Evolutionary conservation across 352 stramenopile species (phyloP).

Genomic region (Phytophthora megakarya): DNA sequence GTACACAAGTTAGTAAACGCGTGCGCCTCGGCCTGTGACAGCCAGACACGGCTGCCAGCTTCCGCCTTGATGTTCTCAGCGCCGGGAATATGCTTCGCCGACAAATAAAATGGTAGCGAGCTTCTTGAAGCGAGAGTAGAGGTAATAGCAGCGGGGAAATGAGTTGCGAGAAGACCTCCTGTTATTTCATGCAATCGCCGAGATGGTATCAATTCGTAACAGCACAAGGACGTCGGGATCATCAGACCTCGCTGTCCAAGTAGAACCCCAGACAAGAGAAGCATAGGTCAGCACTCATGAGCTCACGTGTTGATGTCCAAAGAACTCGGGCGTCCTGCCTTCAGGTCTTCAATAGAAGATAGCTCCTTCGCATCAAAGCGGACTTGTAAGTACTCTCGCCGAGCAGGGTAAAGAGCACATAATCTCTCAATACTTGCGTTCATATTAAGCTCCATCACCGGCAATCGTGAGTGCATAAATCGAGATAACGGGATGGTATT

Average conservation of each 20-base stretch:
- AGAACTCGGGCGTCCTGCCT: no score
- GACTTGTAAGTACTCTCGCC: background rate
- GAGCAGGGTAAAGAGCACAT: constrained; percentile 1
- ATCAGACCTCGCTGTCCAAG: background rate
- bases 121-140: constrained; percentile 1
- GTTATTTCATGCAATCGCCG: constrained; percentile 6
- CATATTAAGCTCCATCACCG: constrained; percentile 2
- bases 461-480: constrained; percentile 1
- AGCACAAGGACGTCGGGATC: background rate
- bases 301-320: constrained; percentile 4
- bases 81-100: background rate
- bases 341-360: no score
- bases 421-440: constrained; percentile 10
- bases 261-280: background rate
- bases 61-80: background rate
- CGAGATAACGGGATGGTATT: constrained; percentile 7
- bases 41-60: constrained; percentile 18
- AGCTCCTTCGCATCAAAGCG: background rate
- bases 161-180: background rate
- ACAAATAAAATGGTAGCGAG: constrained; percentile 2
- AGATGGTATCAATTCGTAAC: constrained; percentile 10
- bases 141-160: constrained; percentile 14
- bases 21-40: background rate
- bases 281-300: background rate
- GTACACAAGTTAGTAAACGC: constrained; percentile 17